A percentile compares a stretch with the other conserved stretches of the same genome.
Conservation (phyloP, 2,329 filamentous ascomycete species). For the Bipolaris sorokiniana region DNA sequence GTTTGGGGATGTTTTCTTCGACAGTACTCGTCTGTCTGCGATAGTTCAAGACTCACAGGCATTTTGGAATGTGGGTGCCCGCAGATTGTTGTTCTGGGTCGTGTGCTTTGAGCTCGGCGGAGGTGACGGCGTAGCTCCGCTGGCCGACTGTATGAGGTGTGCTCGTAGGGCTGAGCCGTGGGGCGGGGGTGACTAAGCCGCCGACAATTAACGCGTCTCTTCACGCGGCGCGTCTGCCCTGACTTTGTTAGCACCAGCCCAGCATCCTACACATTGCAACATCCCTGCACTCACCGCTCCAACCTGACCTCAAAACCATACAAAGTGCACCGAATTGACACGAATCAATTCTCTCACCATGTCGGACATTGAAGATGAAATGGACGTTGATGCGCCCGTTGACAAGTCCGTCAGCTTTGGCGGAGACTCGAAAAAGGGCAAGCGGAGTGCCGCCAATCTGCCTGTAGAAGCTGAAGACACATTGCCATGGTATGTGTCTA, state of each 20-base stretch:
- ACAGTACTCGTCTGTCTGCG: background rate
- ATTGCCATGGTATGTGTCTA: conserved; percentile 75
- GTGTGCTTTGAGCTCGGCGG: conserved; percentile 31
- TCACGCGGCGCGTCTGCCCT: conserved; percentile 25
- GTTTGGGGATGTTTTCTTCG: background rate
- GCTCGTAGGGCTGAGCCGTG: conserved; percentile 46
- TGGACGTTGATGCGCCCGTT: conserved; percentile 69
- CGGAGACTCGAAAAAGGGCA: conserved; percentile 81
- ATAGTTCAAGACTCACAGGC: conserved; percentile 50
- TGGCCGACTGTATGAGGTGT: conserved; percentile 32
- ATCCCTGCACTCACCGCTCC: background rate
- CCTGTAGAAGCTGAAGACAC: conserved; percentile 94
- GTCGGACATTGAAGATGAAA: conserved; percentile 67
- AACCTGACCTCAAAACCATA: background rate
- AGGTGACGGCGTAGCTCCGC: conserved; percentile 39
- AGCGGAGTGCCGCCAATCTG: conserved; percentile 88
- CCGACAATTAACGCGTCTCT: conserved; percentile 46
- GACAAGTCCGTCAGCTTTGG: conserved; percentile 69
- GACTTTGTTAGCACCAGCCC: background rate
- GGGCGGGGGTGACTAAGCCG: conserved; percentile 40
- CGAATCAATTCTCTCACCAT: conserved; percentile 41
- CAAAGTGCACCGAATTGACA: accelerated
- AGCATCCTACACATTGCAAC: background rate
- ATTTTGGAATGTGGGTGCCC: conserved; percentile 47
- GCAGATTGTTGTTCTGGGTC: conserved; percentile 22